These are phyloP conservation scores for Quaeritorhiza haematococci DNA, from an alignment of 371 early-diverging fungal genomes.

Conservation along the genomic window DNA sequence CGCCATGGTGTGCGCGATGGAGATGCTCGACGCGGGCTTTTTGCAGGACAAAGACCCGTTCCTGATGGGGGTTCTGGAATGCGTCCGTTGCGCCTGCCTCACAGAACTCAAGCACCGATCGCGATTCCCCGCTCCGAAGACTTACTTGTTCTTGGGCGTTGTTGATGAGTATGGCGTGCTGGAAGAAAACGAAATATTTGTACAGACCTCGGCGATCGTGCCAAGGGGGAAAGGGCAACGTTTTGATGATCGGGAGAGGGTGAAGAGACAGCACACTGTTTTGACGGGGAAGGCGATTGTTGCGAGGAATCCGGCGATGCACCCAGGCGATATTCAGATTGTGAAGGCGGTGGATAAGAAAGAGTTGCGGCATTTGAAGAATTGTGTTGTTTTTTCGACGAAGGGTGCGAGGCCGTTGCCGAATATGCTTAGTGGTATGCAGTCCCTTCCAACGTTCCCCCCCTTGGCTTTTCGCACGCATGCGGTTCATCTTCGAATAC, in stretches of 20 bases:
- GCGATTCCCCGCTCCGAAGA: constrained; percentile 60
- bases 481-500: too few species aligned
- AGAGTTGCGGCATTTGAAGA: constrained; percentile 49
- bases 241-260: too few species aligned
- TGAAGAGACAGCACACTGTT: constrained; percentile 15
- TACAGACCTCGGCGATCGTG: constrained; percentile 11
- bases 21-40: constrained; percentile 38
- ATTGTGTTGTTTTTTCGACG: constrained; percentile 77
- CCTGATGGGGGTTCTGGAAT: constrained; percentile 20
- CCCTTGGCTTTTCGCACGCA: too few species aligned
- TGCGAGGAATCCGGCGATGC: constrained; percentile 70
- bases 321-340: constrained; percentile 78
- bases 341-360: constrained; percentile 59
- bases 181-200: constrained; percentile 66
- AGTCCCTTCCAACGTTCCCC: too few species aligned
- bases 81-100: not conserved
- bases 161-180: constrained; percentile 69
- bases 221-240: too few species aligned
- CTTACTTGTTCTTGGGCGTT: constrained; percentile 69
- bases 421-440: constrained; percentile 74
- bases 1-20: constrained; percentile 40
- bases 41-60: constrained; percentile 56
- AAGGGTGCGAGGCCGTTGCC: constrained; percentile 69
- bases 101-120: constrained; percentile 47
- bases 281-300: constrained; percentile 51